A percentile compares a stretch with the other conserved stretches of the same genome.
These are phyloP conservation scores for Phyllosticta ampelicida DNA, from an alignment of 2,329 filamentous ascomycete species.

Conservation along the genomic window DNA sequence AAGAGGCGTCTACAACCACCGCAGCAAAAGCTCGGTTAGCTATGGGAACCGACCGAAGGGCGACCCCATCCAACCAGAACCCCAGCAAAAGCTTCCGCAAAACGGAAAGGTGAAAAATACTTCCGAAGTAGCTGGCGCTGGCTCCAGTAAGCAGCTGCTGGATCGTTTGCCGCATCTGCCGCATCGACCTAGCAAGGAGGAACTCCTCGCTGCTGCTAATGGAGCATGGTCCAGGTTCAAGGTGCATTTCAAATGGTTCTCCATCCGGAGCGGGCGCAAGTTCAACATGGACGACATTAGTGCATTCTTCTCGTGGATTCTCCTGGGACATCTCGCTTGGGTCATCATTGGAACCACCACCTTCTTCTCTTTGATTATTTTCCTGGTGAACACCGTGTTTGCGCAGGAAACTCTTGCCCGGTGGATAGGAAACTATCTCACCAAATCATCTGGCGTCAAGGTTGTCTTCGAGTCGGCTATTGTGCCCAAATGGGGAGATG, in stretches of 20 bases:
- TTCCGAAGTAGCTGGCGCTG: slow-evolving; percentile 12
- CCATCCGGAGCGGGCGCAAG: slow-evolving; percentile 82
- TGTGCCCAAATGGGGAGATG: slow-evolving; percentile 88
- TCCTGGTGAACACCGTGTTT: slow-evolving; percentile 90
- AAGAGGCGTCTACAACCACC: slow-evolving; percentile 16
- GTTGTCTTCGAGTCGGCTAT: slow-evolving; percentile 97
- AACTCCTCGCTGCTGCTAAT: slow-evolving; percentile 79
- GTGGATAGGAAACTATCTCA: slow-evolving; percentile 92
- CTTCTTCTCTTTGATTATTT: slow-evolving; percentile 84
- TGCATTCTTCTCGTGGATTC: slow-evolving; percentile 89
- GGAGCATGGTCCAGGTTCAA: slow-evolving; percentile 86
- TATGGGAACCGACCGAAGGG: slow-evolving; percentile 16
- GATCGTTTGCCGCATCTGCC: slow-evolving; percentile 45
- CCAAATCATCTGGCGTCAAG: slow-evolving; percentile 81
- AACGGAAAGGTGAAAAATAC: background rate
- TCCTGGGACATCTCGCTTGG: slow-evolving; percentile 90
- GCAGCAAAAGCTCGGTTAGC: slow-evolving; percentile 29
- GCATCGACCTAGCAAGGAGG: slow-evolving; percentile 82
- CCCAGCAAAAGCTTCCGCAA: slow-evolving; percentile 23
- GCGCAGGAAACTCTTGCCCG: slow-evolving; percentile 91
- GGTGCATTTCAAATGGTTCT: slow-evolving; percentile 95
- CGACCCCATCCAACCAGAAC: slow-evolving; percentile 16
- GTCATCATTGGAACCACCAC: slow-evolving; percentile 94
- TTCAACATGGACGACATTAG: slow-evolving; percentile 97
- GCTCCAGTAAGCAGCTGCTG: slow-evolving; percentile 38